Evolutionary conservation across 495 filamentous ascomycete genomes (phyloP), one percentile per base, ranked within the genome.

Genomic region (Friedmanniomyces simplex): DNA sequence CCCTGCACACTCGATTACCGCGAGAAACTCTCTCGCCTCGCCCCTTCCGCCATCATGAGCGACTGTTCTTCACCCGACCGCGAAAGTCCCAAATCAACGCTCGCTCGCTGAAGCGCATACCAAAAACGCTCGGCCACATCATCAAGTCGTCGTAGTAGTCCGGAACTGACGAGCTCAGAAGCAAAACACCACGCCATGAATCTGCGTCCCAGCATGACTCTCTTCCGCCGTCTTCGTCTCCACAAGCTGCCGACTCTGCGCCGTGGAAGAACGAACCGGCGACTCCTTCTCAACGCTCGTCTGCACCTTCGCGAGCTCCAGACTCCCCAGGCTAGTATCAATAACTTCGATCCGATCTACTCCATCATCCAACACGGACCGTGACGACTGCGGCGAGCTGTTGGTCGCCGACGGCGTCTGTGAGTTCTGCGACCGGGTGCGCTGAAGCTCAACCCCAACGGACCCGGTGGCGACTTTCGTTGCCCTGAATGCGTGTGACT

Each of bases 401-500:
- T 52, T 32, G 2, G 49, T 21, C 11, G 30, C 49, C 16, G 49
- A 52, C 11, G 49, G 26, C 16, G 51, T 21, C 21, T 25, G 34
- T 34, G 51, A 54, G 34, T 2, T 25, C 14, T 54, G 51, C 34
- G 51, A 54, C n/a, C n/a, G 4, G 6, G 51, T 41, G 2, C 51
- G 51, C 37, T 21, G 34, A 3, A 54, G 20, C 20, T 25, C 37
- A 2, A n/a, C 34, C 14, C 21, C 37, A 13, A 12, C 21, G 21
- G 1, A 5, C 20, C 18, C 37, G 14, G 18, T 26, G 3, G 32
- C 2, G 12, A 13, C 39, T 13, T 54, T 16, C 22, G 53, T 13
- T 3, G 3, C n/a, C 18, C 47, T 21, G 56, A 65, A 63, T 16
- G 30, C 50, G 30, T 66, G 63, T 1, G 45, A 47, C 18, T 50